Evolutionary conservation across 257 asterid species (phyloP).

Genomic region (Capsicum rhomboideum): DNA sequence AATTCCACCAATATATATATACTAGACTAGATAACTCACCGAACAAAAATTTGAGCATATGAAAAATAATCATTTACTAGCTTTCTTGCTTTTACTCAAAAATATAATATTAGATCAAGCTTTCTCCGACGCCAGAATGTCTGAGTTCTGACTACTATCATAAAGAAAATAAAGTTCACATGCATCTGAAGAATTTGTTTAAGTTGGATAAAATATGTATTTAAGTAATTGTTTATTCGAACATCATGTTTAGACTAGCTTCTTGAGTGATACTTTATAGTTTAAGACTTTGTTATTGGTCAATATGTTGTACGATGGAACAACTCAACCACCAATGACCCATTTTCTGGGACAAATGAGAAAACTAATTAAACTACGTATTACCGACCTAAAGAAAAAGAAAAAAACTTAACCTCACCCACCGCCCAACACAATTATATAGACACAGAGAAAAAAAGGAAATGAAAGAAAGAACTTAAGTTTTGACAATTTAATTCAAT

Average conservation of each 20-base stretch:
- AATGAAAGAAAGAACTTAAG: neutral
- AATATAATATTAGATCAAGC: neutral
- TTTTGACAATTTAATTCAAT: neutral
- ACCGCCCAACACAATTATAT: neutral
- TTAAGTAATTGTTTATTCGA: neutral
- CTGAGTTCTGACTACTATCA: neutral
- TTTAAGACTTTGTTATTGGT: neutral
- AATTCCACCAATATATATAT: neutral
- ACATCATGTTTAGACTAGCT: neutral
- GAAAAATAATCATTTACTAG: neutral
- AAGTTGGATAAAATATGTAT: neutral
- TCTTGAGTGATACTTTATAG: neutral
- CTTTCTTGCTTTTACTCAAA: neutral
- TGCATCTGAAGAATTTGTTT: neutral
- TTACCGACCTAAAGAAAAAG: neutral
- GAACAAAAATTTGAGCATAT: neutral
- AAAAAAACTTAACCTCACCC: neutral
- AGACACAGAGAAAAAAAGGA: neutral
- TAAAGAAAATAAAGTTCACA: neutral
- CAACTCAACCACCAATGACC: conserved; percentile 2
- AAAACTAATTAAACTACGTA: neutral
- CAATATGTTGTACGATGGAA: neutral
- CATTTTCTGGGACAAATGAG: neutral
- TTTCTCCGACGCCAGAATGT: neutral
- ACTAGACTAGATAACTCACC: neutral